Percentiles rank a stretch among this genome's conserved stretches.
These are phyloP conservation scores for Obba rivulosa DNA, from an alignment of 768 basidiomycete genomes.

Conservation along the genomic window DNA sequence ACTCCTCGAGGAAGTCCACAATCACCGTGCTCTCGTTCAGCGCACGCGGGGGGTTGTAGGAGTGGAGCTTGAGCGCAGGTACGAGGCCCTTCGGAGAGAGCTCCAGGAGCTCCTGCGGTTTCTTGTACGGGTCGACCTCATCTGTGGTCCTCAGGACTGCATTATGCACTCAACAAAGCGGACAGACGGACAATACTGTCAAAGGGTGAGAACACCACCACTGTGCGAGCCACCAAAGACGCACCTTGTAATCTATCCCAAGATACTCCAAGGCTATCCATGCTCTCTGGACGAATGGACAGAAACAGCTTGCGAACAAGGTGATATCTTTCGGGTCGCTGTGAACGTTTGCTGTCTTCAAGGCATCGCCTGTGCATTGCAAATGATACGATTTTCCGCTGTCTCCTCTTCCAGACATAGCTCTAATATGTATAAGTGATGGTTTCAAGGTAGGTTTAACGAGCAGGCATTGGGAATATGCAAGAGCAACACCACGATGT, in stretches of 20 bases:
- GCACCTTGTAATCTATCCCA: slow-evolving; percentile 64
- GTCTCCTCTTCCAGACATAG: slow-evolving; percentile 29
- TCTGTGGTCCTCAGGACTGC: slow-evolving; percentile 33
- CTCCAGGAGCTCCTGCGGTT: slow-evolving; percentile 72
- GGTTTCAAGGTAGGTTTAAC: too few relatives aligned
- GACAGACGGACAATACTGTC: slow-evolving; percentile 34
- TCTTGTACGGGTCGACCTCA: slow-evolving; percentile 81
- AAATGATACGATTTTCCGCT: slow-evolving; percentile 36
- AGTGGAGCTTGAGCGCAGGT: slow-evolving; percentile 56
- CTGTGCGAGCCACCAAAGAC: slow-evolving; percentile 5
- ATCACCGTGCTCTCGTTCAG: slow-evolving; percentile 81
- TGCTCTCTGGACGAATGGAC: slow-evolving; percentile 78
- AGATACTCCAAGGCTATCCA: slow-evolving; percentile 75
- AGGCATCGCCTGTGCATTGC: slow-evolving; percentile 43
- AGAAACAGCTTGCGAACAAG: slow-evolving; percentile 70
- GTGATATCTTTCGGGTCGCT: slow-evolving; percentile 45
- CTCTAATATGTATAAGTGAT: too few relatives aligned
- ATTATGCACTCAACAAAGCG: background rate
- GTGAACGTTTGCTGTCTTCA: slow-evolving; percentile 52
- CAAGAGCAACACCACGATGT: too few relatives aligned
- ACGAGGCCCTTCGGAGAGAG: slow-evolving; percentile 81
- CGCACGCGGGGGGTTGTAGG: slow-evolving; percentile 48
- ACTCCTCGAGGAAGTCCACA: slow-evolving; percentile 78
- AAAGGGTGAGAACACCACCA: background rate
- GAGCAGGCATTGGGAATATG: too few relatives aligned